phyloP scores from a whole-genome alignment of 108 stramenopile genomes.

The Cylindrotheca closterium region DNA sequence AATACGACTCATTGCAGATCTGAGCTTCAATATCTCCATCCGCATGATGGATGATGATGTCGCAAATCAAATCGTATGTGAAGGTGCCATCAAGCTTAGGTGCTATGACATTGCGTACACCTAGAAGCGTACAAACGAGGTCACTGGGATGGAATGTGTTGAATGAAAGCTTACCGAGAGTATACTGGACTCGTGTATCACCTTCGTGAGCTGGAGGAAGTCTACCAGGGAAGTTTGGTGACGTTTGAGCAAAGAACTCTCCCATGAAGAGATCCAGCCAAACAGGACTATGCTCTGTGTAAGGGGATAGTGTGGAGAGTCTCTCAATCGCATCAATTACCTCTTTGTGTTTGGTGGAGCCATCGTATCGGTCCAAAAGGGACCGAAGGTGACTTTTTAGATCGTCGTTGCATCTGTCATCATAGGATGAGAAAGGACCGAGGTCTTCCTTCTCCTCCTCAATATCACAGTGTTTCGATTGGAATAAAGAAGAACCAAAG shows the following conservation, averaged over 20 bases:
- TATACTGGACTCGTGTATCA: conserved; percentile 36
- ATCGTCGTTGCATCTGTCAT: no score
- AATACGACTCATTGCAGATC: conserved; percentile 31
- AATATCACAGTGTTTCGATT: no score
- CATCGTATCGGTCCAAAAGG: conserved; percentile 13
- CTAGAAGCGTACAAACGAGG: conserved; percentile 34
- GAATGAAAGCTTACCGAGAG: conserved; percentile 55
- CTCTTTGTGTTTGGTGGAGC: conserved; percentile 6
- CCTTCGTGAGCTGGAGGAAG: conserved; percentile 19
- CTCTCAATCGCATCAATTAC: conserved; percentile 17
- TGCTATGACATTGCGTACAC: conserved; percentile 35
- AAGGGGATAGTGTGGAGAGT: conserved; percentile 17
- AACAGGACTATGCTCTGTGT: conserved; percentile 5
- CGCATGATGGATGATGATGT: conserved; percentile 28
- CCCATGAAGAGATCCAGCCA: conserved; percentile 8
- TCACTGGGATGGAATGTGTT: conserved; percentile 52
- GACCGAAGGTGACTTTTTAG: conserved; percentile 19
- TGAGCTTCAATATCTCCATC: conserved; percentile 35
- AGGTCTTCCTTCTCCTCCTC: no score
- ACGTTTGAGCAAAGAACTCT: conserved; percentile 20
- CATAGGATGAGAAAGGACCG: no score
- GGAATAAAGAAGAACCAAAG: no score
- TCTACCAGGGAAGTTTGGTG: conserved; percentile 49
- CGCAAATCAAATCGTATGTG: conserved; percentile 29
- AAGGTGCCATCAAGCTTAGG: conserved; percentile 15